These are phyloP conservation scores for Apiospora marii DNA, from an alignment of 2,329 filamentous ascomycete species.

Conservation along the genomic window DNA sequence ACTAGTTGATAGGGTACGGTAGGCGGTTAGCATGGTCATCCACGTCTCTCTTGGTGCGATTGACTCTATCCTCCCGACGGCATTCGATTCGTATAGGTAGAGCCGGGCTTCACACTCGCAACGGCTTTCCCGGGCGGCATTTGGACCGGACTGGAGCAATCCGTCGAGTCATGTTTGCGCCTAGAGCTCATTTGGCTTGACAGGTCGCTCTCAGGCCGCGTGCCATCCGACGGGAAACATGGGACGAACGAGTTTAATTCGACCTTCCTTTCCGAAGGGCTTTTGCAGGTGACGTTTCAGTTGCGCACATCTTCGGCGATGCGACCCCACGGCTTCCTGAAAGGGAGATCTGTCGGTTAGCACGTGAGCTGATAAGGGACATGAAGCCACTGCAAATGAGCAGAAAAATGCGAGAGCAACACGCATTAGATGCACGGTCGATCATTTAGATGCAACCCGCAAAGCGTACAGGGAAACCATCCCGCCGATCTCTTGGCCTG, in stretches of 20 bases:
- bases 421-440: constrained; percentile 14
- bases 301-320: neutral
- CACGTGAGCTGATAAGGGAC: neutral
- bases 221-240: constrained; percentile 5
- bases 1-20: neutral
- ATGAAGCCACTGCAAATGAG: neutral
- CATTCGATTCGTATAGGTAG: neutral
- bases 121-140: neutral
- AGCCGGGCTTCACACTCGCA: neutral
- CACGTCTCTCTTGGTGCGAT: neutral
- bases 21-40: neutral
- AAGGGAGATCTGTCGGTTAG: neutral
- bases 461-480: neutral
- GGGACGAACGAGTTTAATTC: neutral
- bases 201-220: neutral
- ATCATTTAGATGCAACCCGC: constrained; percentile 8
- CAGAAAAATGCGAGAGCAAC: neutral
- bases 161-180: constrained; percentile 9
- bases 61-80: neutral
- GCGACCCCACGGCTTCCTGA: neutral
- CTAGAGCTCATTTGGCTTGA: neutral
- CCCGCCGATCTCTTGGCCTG: neutral
- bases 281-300: neutral
- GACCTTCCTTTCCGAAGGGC: neutral
- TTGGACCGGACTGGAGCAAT: neutral